Evolutionary conservation across 768 basidiomycete genomes (phyloP), one percentile per base, ranked within the genome.

Genomic region (Neoboletus magnificus): DNA sequence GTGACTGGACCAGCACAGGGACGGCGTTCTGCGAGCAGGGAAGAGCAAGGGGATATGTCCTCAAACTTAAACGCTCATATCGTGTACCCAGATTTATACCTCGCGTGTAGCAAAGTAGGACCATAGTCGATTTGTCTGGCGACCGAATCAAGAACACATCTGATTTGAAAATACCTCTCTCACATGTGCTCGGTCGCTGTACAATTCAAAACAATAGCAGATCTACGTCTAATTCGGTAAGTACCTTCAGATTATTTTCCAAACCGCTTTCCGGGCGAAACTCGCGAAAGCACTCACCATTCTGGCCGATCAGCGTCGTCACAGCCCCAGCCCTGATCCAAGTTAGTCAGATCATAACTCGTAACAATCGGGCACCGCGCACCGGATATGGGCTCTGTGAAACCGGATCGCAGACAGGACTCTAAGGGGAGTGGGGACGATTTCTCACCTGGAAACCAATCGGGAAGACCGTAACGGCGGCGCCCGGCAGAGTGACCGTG

Each of bases 91-190:
- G 71, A 71, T 70, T 72, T 70, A 70, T 70, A 70, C 56, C 57
- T 60, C 58, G 59, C 59, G 60, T 66, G 63, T 45, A 71, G 65
- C 62, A 60, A 64, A 56, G 68, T 62, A 57, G 62, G 60, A 52
- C 62, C 55, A 54, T 59, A 41, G 55, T 60, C 48, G 55, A 62
- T 57, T 57, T 61, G 65, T 57, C 52, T 67, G 52, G 58, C 66
- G 60, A 62, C 71, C 70, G 66, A 72, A 71, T 73, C 62, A 59
- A 72, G 71, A 39, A 62, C 44, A 39, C 55, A 52, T 64, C 66
- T 62, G 62, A 71, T 71, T 66, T 73, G 68, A 68, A 70, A 67
- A 66, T 63, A 50, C 60, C 55, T 56, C 54, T 57, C 62, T 62
- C 70, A 71, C 71, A 62, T 73, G 71, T 55, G 59, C 62, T 64